Conservation (phyloP, 1,139 yeast species). For the Suhomyces anneliseae region DNA sequence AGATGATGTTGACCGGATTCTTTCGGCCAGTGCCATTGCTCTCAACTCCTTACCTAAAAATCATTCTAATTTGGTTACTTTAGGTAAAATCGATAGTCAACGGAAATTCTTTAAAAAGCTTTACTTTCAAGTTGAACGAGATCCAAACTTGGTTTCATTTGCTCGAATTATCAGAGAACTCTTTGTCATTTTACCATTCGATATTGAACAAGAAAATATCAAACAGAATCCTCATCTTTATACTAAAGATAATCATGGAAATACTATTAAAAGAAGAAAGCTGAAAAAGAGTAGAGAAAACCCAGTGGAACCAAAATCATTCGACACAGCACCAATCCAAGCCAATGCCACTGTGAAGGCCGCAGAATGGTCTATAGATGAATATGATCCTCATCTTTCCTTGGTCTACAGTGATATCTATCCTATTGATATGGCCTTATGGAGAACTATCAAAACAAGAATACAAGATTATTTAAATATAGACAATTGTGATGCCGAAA, state of each 20-base stretch:
- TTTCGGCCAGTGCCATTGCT: constrained; percentile 69
- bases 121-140: constrained; percentile 54
- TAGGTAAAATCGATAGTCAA: constrained; percentile 41
- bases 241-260: constrained; percentile 37
- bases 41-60: constrained; percentile 46
- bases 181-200: constrained; percentile 51
- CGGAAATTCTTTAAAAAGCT: constrained; percentile 47
- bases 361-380: constrained; percentile 55
- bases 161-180: constrained; percentile 71
- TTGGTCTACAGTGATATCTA: constrained; percentile 65
- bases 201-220: constrained; percentile 36
- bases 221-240: constrained; percentile 43
- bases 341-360: constrained; percentile 38
- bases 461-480: constrained; percentile 66
- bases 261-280: constrained; percentile 26
- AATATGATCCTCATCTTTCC: constrained; percentile 74
- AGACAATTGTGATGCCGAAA: constrained; percentile 43
- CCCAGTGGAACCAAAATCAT: constrained; percentile 15
- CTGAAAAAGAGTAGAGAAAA: constrained; percentile 19
- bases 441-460: constrained; percentile 67
- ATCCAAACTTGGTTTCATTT: constrained; percentile 61
- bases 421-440: constrained; percentile 70
- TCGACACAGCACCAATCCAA: constrained; percentile 27
- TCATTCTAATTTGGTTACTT: constrained; percentile 37
- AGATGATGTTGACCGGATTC: constrained; percentile 58